phyloP scores from a whole-genome alignment of 345 rosid genomes.

The Firmiana major region DNA sequence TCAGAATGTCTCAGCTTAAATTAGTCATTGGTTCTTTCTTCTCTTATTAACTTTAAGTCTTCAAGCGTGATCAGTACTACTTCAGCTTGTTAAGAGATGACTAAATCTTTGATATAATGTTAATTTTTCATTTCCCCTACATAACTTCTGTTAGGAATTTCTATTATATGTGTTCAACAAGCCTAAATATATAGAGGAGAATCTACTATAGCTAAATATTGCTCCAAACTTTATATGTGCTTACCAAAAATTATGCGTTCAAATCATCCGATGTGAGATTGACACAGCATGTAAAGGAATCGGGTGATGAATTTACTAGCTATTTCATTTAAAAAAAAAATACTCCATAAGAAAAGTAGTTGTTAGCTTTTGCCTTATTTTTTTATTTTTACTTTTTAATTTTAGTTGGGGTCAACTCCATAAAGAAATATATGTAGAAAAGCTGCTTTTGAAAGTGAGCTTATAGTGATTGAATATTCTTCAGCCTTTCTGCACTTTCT shows the following conservation, averaged over 20 bases:
- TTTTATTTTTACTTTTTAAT: neutral
- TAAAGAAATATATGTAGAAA: neutral
- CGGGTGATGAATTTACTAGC: neutral
- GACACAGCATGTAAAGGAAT: neutral
- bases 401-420: slow-evolving; percentile 9
- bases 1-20: slow-evolving; percentile 10
- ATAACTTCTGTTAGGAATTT: neutral
- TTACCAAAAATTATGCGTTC: neutral
- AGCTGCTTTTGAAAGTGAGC: slow-evolving; percentile 7
- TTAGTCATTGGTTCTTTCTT: neutral
- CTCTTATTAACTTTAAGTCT: neutral
- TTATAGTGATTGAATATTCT: neutral
- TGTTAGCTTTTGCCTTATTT: neutral
- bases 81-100: neutral
- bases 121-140: neutral
- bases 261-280: neutral
- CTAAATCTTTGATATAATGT: neutral
- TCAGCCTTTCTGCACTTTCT: neutral
- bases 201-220: neutral
- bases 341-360: neutral
- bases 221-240: too few relatives aligned
- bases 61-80: neutral
- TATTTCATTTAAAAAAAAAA: neutral
- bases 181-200: neutral
- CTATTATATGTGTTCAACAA: neutral